Evolutionary conservation across 208 protist species (phyloP).

Genomic region (Phytomonas sp.): DNA sequence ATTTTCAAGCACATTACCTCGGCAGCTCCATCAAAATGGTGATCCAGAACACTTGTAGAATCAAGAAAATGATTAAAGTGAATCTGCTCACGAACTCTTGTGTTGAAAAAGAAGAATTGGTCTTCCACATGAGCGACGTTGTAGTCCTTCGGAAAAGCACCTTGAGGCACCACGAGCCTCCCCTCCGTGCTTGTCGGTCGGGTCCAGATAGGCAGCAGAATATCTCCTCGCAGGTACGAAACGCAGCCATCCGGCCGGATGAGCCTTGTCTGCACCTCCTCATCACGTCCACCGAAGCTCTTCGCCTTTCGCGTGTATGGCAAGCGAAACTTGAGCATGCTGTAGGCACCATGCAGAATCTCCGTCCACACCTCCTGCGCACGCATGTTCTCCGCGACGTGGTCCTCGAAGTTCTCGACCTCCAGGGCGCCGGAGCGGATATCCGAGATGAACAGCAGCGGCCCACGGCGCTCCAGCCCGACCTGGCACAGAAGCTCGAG

Average conservation of each 20-base stretch:
- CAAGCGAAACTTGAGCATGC: constrained; percentile 95
- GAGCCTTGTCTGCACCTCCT: constrained; percentile 25
- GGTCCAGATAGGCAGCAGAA: constrained; percentile 93
- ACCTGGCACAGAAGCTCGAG: constrained; percentile 68
- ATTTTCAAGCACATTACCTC: constrained; percentile 85
- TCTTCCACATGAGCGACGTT: constrained; percentile 79
- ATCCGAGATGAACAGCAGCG: constrained; percentile 92
- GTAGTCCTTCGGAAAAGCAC: constrained; percentile 56
- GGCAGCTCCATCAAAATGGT: constrained; percentile 90
- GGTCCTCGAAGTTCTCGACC: constrained; percentile 84
- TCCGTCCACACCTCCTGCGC: constrained; percentile 89
- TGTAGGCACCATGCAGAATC: constrained; percentile 76
- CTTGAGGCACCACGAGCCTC: constrained; percentile 82
- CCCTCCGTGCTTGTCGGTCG: constrained; percentile 93
- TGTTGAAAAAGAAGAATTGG: constrained; percentile 95
- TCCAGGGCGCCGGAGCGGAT: constrained; percentile 86
- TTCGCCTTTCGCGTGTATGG: constrained; percentile 81
- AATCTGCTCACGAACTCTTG: constrained; percentile 77
- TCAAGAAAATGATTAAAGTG: constrained; percentile 86
- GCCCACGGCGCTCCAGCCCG: constrained; percentile 62
- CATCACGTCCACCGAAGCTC: constrained; percentile 33
- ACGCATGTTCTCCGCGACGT: constrained; percentile 88
- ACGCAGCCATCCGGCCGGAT: constrained; percentile 74
- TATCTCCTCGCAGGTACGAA: constrained; percentile 82
- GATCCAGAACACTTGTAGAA: constrained; percentile 70